Conservation (phyloP, 2,329 filamentous ascomycete genomes). For the Phoma sp. region DNA sequence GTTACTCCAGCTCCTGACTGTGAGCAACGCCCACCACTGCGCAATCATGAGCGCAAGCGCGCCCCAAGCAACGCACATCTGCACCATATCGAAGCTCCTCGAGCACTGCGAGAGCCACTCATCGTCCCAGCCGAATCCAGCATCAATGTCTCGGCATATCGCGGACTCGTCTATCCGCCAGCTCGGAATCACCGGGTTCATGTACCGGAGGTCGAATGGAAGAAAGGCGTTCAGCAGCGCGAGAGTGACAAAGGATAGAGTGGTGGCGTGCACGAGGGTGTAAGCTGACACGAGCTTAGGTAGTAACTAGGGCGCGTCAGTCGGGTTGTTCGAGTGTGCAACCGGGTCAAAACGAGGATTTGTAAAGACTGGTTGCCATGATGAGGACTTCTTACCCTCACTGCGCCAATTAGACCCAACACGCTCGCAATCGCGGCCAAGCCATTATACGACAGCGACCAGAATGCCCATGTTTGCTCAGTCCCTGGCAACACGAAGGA, state of each 20-base stretch:
- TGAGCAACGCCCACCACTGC: constrained; percentile 44
- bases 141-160: constrained; percentile 37
- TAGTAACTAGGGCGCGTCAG: constrained; percentile 31
- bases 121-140: constrained; percentile 37
- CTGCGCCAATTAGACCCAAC: constrained; percentile 51
- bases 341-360: background rate
- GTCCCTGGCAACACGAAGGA: constrained; percentile 28
- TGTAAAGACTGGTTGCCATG: background rate
- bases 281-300: constrained; percentile 35
- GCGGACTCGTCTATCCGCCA: constrained; percentile 28
- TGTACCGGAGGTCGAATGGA: constrained; percentile 25
- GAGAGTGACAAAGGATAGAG: constrained; percentile 36
- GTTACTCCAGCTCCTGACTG: constrained; percentile 37
- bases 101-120: constrained; percentile 39
- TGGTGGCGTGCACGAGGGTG: constrained; percentile 32
- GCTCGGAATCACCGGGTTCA: constrained; percentile 31
- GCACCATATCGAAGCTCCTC: constrained; percentile 30
- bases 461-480: constrained; percentile 38
- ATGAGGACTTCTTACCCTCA: constrained; percentile 46
- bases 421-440: constrained; percentile 49
- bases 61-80: constrained; percentile 28
- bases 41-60: constrained; percentile 35
- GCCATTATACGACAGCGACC: constrained; percentile 48
- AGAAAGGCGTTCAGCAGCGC: constrained; percentile 33
- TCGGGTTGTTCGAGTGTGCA: background rate